Evolutionary conservation across 148 eudicot genomes (phyloP).

Genomic region (Cornus controversa): DNA sequence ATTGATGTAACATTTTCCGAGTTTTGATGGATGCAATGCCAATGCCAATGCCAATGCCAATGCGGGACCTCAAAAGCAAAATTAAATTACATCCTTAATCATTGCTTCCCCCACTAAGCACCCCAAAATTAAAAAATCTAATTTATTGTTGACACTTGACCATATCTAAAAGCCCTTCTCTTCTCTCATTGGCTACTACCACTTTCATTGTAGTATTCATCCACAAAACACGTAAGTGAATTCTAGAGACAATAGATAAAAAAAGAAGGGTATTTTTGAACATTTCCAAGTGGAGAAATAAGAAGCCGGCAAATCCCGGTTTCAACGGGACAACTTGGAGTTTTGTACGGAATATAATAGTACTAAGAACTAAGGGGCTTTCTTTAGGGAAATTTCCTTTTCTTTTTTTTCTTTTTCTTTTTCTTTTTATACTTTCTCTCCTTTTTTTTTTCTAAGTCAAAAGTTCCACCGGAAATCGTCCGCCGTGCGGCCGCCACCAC

Average conservation of each 20-base stretch:
- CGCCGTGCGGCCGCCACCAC: not conserved
- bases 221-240: not conserved
- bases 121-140: not conserved
- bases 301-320: constrained; percentile 5
- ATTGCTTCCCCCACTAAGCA: constrained; percentile 7
- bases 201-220: not conserved
- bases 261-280: not conserved
- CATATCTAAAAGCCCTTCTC: not conserved
- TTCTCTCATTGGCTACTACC: not conserved
- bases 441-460: not conserved
- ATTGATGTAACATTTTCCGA: constrained; percentile 6
- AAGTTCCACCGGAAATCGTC: not conserved
- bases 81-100: constrained; percentile 2
- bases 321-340: not conserved
- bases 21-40: no score
- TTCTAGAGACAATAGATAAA: not conserved
- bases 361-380: not conserved
- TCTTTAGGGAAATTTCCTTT: not conserved
- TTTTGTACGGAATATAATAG: not conserved
- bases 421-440: not conserved
- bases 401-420: not conserved
- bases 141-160: not conserved
- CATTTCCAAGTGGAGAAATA: not conserved
- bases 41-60: no score
- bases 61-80: not conserved